Base-by-base conservation (phyloP, 75 land plant genomes). In the Selaginella moellendorffii region DNA sequence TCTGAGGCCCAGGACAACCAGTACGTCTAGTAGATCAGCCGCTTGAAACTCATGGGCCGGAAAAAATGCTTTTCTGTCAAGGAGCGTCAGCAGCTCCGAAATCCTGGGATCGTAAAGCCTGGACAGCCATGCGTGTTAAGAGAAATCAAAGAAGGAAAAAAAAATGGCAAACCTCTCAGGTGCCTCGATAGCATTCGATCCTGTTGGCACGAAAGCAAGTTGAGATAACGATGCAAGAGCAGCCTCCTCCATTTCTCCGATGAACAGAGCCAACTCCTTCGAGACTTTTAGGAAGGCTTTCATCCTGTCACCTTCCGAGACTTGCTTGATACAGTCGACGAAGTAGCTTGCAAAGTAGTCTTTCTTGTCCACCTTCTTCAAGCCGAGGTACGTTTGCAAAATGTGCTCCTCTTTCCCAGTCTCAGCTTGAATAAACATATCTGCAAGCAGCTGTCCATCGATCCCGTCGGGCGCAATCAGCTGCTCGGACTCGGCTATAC, bases 51-150 rank as follows among this genome's bases (percentile, higher is more conserved):
- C 72, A 0, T 75, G 73, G 63, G 82, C 76, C 26, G 97, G 97
- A 72, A 92, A 92, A 68, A 83, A 87, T 2, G 73, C 75, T 58
- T 85, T 82, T 64, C 54, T 74, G 28, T 85, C 75, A 17, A 92
- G 75, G 29, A 87, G 29, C 27, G 67, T 62, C 56, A 72, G 82
- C 52, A 92, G 68, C 62, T 79, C 89, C 27, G 79, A 79, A 24
- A 92, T 78, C 21, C 95, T 88, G 31, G 95, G 95, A 78, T 92
- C 97, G 74, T 92, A 92, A 54, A 92, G 78, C 81, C 97, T 92
- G 80, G 36, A 31, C n/a, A n/a, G n/a, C n/a, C n/a, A n/a, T n/a
- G n/a, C n/a, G n/a, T n/a, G n/a, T n/a, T n/a, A n/a, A n/a, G n/a
- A n/a, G n/a, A n/a, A n/a, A n/a, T n/a, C n/a, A n/a, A n/a, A n/a